These are phyloP conservation scores for Zopfochytrium polystomum DNA, from an alignment of 371 early-diverging fungal species.

Conservation along the genomic window DNA sequence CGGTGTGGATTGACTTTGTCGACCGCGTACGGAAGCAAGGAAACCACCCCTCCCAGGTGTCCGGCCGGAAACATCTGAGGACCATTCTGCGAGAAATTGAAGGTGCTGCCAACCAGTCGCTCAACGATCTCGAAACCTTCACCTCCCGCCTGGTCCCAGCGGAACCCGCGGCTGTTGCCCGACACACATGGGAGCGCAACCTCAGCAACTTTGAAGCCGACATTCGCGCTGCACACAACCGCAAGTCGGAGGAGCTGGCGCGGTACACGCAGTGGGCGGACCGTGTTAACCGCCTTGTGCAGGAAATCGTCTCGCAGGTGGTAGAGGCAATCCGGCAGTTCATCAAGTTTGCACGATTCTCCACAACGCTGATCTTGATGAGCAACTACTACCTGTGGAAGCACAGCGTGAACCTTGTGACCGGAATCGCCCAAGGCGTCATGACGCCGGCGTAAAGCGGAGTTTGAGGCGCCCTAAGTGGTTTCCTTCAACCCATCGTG, in stretches of 20 bases:
- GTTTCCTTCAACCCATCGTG: too few species aligned
- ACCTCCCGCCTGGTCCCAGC: constrained; percentile 39
- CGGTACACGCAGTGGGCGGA: constrained; percentile 45
- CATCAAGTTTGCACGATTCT: constrained; percentile 44
- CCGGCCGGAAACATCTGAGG: constrained; percentile 47
- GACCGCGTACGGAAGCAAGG: constrained; percentile 35
- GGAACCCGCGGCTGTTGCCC: constrained; percentile 43
- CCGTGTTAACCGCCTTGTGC: constrained; percentile 37
- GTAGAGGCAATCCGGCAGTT: constrained; percentile 46
- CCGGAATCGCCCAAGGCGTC: constrained; percentile 24
- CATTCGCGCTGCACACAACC: constrained; percentile 38
- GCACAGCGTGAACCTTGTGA: constrained; percentile 33
- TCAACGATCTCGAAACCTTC: constrained; percentile 48
- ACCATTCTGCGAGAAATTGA: constrained; percentile 49
- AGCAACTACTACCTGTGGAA: constrained; percentile 50
- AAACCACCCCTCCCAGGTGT: constrained; percentile 50
- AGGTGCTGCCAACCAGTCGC: constrained; percentile 39
- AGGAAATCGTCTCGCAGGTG: constrained; percentile 43
- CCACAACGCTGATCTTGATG: constrained; percentile 42
- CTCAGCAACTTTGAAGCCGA: constrained; percentile 42
- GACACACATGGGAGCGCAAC: constrained; percentile 48
- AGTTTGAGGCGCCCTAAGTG: too few species aligned
- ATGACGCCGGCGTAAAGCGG: constrained; percentile 20
- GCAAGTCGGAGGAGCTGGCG: constrained; percentile 37
- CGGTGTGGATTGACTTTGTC: constrained; percentile 49